A percentile compares a stretch with the other conserved stretches of the same genome.
These are phyloP conservation scores for Sporothrix pallida DNA, from an alignment of 2,329 filamentous ascomycete species.

Conservation along the genomic window DNA sequence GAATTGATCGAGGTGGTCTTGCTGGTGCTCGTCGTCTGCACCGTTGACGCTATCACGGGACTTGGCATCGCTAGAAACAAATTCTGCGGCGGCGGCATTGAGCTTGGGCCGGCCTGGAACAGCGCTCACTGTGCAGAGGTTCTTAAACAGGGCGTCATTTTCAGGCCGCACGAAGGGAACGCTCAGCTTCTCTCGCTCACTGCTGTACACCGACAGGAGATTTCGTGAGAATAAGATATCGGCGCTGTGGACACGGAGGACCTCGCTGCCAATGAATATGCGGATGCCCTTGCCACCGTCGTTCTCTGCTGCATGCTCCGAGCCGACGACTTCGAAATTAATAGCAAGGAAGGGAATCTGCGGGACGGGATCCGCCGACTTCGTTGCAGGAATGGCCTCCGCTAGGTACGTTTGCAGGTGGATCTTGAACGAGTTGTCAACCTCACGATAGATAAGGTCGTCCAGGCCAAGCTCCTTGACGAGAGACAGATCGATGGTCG, in stretches of 20 bases:
- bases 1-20: slow-evolving; percentile 17
- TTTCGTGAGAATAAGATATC: slow-evolving; percentile 94
- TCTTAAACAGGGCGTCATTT: slow-evolving; percentile 79
- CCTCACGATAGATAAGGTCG: slow-evolving; percentile 68
- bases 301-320: slow-evolving; percentile 55
- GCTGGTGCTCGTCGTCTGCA: slow-evolving; percentile 31
- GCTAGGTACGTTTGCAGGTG: slow-evolving; percentile 86
- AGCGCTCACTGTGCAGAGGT: slow-evolving; percentile 69
- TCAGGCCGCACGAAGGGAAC: slow-evolving; percentile 93
- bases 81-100: slow-evolving; percentile 58
- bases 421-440: slow-evolving; percentile 70
- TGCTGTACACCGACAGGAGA: slow-evolving; percentile 83
- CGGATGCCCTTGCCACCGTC: slow-evolving; percentile 70
- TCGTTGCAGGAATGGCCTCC: slow-evolving; percentile 80
- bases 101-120: slow-evolving; percentile 62
- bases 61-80: slow-evolving; percentile 47
- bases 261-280: slow-evolving; percentile 88
- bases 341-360: slow-evolving; percentile 83
- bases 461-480: slow-evolving; percentile 75
- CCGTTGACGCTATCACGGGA: slow-evolving; percentile 35
- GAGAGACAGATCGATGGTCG: slow-evolving; percentile 76
- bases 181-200: slow-evolving; percentile 83
- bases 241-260: slow-evolving; percentile 82
- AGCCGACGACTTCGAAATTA: slow-evolving; percentile 74
- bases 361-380: slow-evolving; percentile 72